Base-by-base conservation (phyloP, 257 asterid species). In the Ophiorrhiza pumila region DNA sequence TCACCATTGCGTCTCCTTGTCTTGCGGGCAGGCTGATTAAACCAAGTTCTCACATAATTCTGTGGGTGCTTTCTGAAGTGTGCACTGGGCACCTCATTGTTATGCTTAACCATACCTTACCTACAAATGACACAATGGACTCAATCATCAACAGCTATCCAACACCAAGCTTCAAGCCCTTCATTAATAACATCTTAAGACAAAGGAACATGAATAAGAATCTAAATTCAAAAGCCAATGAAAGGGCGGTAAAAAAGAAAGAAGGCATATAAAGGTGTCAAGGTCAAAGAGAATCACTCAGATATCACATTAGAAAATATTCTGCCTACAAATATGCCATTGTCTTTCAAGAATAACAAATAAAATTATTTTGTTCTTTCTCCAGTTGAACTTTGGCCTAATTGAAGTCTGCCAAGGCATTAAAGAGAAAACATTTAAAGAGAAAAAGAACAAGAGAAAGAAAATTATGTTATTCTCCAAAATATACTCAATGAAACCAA, bases 61-160 rank as follows among this genome's bases (percentile, higher is more conserved):
- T 77, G 84, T 82, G 79, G 77, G 47, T 80, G 81, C 79, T 77
- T 80, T 65, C 78, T 77, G 71, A 80, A 80, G 57, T 80, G 81
- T 67, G 79, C 79, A 69, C 57, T 80, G 8, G 82, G 84, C 29
- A 80, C 67, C 18, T 77, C 82, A 34, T 80, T 80, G 71, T 80
- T 77, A 68, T 80, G 84, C 77, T 77, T 80, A 49, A 73, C 77
- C 84, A 80, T 80, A 50, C 47, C 73, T 80, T 75, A 77, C 79
- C 84, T 69, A 46, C 41, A 53, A 67, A 46, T 41, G 12, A 4
- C 9, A 62, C 2, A 20, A 18, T 2, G 32, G 17, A 1, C 5
- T n/a, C 20, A 2, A 67, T 12, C 1, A 29, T 34, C 20, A 69
- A 47, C 50, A 61, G 68, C 23, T 31, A 20, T 37, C 79, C 69